Conservation (phyloP, 2,329 filamentous ascomycete species). For the Tympanopsis confertula region DNA sequence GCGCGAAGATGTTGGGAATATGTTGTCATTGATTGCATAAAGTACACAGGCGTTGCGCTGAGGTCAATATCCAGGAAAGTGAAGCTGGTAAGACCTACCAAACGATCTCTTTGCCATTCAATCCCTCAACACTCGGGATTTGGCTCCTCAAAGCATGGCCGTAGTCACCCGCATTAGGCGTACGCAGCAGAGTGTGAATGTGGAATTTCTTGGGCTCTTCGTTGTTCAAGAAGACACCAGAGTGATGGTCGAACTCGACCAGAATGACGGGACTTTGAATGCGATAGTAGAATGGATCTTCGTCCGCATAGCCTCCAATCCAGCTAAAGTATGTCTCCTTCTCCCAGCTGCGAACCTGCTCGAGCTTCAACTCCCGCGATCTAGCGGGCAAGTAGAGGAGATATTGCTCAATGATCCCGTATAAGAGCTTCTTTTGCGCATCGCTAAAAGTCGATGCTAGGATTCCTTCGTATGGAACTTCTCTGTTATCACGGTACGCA, state of each 20-base stretch:
- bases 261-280: constrained; percentile 67
- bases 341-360: constrained; percentile 40
- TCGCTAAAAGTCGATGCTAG: constrained; percentile 31
- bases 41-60: too few species aligned
- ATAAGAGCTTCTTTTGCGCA: constrained; percentile 39
- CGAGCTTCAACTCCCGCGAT: constrained; percentile 41
- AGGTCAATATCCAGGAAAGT: too few species aligned
- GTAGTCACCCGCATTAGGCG: constrained; percentile 68
- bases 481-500: constrained; percentile 66
- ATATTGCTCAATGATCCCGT: constrained; percentile 50
- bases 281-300: constrained; percentile 67
- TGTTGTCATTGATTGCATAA: too few species aligned
- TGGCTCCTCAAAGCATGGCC: constrained; percentile 38
- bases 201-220: constrained; percentile 66
- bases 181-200: constrained; percentile 62
- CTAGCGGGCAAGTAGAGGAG: constrained; percentile 52
- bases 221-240: constrained; percentile 66
- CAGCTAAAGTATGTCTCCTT: constrained; percentile 69
- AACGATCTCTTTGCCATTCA: constrained; percentile 17
- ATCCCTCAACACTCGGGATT: constrained; percentile 19
- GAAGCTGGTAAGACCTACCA: too few species aligned
- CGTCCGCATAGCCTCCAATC: constrained; percentile 58
- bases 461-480: constrained; percentile 65
- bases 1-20: too few species aligned
- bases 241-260: constrained; percentile 71